Conservation (phyloP, 306 rosid genomes). For the Phaseolus lunatus region DNA sequence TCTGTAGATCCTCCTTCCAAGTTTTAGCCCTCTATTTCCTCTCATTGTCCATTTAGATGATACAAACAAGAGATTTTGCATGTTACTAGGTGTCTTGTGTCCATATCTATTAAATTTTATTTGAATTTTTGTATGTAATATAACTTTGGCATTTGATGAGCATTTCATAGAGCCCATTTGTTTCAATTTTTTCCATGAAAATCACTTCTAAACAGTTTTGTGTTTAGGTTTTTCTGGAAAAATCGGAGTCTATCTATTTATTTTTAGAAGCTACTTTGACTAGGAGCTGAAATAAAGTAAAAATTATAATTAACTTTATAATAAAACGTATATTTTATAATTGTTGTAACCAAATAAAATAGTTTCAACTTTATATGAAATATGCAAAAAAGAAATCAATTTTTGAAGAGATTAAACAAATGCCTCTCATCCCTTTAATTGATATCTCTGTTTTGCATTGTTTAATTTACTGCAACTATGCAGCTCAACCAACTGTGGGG, state of each 20-base stretch:
- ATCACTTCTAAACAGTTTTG: background rate
- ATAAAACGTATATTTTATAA: background rate
- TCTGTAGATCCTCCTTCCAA: background rate
- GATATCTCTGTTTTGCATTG: conserved; percentile 12
- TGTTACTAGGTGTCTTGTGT: conserved; percentile 8
- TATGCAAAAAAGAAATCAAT: background rate
- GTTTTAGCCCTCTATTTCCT: conserved; percentile 32
- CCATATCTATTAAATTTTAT: background rate
- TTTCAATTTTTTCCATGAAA: background rate
- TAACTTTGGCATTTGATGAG: conserved; percentile 2
- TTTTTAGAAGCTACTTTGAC: background rate
- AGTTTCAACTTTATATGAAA: background rate
- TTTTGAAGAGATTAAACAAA: background rate
- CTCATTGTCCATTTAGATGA: conserved; percentile 30
- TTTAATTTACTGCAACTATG: conserved; percentile 4
- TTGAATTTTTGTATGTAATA: conserved; percentile 17
- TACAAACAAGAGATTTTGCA: conserved; percentile 29
- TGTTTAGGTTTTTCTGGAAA: background rate
- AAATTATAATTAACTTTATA: background rate
- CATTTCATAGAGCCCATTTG: conserved; percentile 19
- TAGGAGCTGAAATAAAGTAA: background rate
- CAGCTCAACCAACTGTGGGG: conserved; percentile 22
- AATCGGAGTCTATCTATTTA: background rate
- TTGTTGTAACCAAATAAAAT: background rate
- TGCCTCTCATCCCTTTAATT: background rate